Evolutionary conservation across 1,139 yeast genomes (phyloP), one percentile per base, ranked within the genome.

Genomic region (Kodamaea sp.): DNA sequence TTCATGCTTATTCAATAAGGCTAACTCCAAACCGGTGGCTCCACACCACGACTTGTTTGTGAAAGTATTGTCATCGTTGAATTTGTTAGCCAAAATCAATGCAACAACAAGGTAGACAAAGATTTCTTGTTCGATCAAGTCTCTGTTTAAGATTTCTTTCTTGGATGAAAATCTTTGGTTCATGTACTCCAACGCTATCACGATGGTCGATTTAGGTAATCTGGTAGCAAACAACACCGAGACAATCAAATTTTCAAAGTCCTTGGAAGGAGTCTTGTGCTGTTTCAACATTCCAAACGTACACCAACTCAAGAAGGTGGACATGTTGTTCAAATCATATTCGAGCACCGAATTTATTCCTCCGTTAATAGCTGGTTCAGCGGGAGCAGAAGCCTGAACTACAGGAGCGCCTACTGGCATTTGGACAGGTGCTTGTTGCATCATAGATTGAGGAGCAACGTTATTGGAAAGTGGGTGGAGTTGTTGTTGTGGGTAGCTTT

Each of bases 21-120:
- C 51, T 35, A 87, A 70, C 11, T 77, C 65, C 44, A 92, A 73
- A 16, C 95, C 95, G 10, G 97, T 86, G 15, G 97, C 97, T 37
- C 89, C 92, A 29, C 89, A 76, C 98, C 98, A 92, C 7, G 96
- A 88, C 54, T 81, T 81, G 64, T 90, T 92, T 42, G 96, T 89
- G 55, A 92, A 92, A 16, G 97, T 92, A 63, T 90, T 89, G 65
- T 92, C 98, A 60, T 92, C 97, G 56, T 90, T 89, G 59, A 89
- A 87, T 63, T 92, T 92, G 66, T 92, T 92, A 28, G 97, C 95
- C 44, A 92, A 70, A 25, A 92, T 76, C 30, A 92, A 71, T 1
- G 95, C 75, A 20, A 84, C 73, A 29, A 84, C 80, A 37, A 88
- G 66, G 52, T 77, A 73, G 44, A 78, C 72, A 50, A 83, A 86